Evolutionary conservation across 2,329 filamentous ascomycete genomes (phyloP).

Genomic region (Aspergillus viridinutans): DNA sequence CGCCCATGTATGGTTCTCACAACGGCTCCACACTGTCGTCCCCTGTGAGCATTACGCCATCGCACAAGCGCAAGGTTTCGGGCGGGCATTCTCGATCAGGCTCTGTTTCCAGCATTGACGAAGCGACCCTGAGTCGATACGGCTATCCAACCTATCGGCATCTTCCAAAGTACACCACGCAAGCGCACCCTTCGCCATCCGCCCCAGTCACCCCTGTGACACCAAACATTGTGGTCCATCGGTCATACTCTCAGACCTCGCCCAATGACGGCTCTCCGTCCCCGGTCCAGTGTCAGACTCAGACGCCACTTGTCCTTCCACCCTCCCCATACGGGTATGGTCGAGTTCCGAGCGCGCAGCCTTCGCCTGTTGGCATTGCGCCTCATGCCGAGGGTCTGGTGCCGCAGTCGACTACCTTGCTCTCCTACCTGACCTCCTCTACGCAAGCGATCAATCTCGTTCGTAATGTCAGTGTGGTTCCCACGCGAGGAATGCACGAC

Average conservation of each 20-base stretch:
- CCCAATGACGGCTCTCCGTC: slow-evolving; percentile 36
- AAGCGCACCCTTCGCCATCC: slow-evolving; percentile 39
- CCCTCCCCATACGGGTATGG: slow-evolving; percentile 25
- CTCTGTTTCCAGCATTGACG: slow-evolving; percentile 66
- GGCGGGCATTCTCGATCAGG: slow-evolving; percentile 53
- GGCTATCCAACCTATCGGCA: slow-evolving; percentile 82
- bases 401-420: slow-evolving; percentile 59
- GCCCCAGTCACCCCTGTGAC: slow-evolving; percentile 38
- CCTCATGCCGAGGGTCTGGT: slow-evolving; percentile 25
- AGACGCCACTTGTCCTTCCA: slow-evolving; percentile 27
- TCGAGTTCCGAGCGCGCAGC: slow-evolving; percentile 21
- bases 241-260: slow-evolving; percentile 26
- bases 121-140: slow-evolving; percentile 62
- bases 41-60: slow-evolving; percentile 54
- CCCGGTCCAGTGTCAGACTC: slow-evolving; percentile 38
- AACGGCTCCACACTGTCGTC: slow-evolving; percentile 55
- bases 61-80: slow-evolving; percentile 38
- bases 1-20: slow-evolving; percentile 26
- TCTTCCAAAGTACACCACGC: slow-evolving; percentile 56
- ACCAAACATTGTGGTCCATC: slow-evolving; percentile 35
- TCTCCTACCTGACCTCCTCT: slow-evolving; percentile 70
- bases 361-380: slow-evolving; percentile 21
- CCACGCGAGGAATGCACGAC: slow-evolving; percentile 63
- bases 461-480: slow-evolving; percentile 67
- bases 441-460: slow-evolving; percentile 83